These are phyloP conservation scores for Ailanthus altissimus DNA, from an alignment of 345 rosid species.

Conservation along the genomic window DNA sequence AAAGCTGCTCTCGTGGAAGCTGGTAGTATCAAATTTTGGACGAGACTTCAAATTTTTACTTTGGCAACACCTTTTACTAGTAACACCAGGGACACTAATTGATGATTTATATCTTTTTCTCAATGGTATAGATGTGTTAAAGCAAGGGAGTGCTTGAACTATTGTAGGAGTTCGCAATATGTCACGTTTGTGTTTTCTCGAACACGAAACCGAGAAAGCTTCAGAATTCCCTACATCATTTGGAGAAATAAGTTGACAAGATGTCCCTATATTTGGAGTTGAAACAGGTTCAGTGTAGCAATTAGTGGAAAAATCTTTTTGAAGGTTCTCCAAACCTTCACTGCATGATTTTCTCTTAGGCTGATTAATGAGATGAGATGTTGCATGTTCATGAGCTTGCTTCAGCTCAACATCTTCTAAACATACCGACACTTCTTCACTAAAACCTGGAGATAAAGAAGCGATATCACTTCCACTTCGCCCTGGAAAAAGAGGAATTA, in stretches of 20 bases:
- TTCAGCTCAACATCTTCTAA: constrained; percentile 17
- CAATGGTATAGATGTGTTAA: constrained; percentile 14
- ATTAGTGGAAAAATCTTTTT: constrained; percentile 4
- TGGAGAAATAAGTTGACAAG: constrained; percentile 26
- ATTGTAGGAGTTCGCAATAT: constrained; percentile 22
- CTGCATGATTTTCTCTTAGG: constrained; percentile 11
- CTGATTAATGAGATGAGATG: constrained; percentile 20
- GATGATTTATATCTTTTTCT: constrained; percentile 21
- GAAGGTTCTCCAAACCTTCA: constrained; percentile 19
- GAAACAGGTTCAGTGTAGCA: constrained; percentile 22
- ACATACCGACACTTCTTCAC: constrained; percentile 5
- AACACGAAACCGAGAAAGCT: constrained; percentile 21
- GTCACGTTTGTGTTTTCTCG: constrained; percentile 16
- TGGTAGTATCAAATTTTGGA: constrained; percentile 6
- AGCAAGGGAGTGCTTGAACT: constrained; percentile 49
- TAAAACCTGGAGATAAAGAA: constrained; percentile 18
- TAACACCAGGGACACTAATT: constrained; percentile 7
- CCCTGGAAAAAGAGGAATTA: constrained; percentile 24
- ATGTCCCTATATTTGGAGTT: not conserved
- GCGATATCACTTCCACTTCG: constrained; percentile 12
- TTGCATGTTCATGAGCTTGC: constrained; percentile 23
- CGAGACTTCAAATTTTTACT: constrained; percentile 10
- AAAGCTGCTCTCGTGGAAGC: constrained; percentile 4
- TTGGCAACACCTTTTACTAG: constrained; percentile 10
- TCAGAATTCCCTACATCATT: constrained; percentile 16